These are phyloP conservation scores for Zygosaccharomyces pseudorouxii DNA, from an alignment of 805 yeast species.

Conservation along the genomic window DNA sequence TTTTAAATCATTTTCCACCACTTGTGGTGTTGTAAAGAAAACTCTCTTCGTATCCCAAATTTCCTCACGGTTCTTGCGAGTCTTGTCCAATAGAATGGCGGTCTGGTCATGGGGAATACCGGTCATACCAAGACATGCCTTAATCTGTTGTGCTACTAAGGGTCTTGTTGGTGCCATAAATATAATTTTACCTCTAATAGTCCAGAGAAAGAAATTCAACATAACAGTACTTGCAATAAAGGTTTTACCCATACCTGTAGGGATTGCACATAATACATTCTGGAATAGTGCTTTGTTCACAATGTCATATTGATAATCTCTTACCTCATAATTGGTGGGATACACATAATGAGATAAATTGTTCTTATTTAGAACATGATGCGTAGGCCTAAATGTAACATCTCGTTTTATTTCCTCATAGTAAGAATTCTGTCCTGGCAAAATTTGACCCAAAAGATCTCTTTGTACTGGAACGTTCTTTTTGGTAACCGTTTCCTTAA, in stretches of 20 bases:
- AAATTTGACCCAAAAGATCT: constrained; percentile 32
- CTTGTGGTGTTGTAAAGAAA: constrained; percentile 94
- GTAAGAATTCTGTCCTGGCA: constrained; percentile 28
- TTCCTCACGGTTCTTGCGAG: constrained; percentile 57
- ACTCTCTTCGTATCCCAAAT: constrained; percentile 78
- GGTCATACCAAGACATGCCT: constrained; percentile 82
- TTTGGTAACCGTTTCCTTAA: constrained; percentile 31
- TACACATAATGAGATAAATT: constrained; percentile 54
- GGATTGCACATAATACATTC: constrained; percentile 83
- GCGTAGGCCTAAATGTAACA: constrained; percentile 42
- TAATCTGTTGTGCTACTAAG: constrained; percentile 90
- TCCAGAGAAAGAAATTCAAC: constrained; percentile 87
- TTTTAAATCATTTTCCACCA: constrained; percentile 82
- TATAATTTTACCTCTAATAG: constrained; percentile 67
- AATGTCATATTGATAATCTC: constrained; percentile 87
- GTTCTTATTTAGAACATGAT: constrained; percentile 44
- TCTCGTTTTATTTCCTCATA: constrained; percentile 39
- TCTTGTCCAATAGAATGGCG: constrained; percentile 65
- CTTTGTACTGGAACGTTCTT: constrained; percentile 35
- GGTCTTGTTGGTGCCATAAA: constrained; percentile 98
- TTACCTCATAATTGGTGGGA: constrained; percentile 76
- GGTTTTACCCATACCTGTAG: constrained; percentile 97
- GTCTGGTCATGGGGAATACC: constrained; percentile 76
- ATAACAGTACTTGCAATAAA: constrained; percentile 92
- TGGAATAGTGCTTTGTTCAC: constrained; percentile 65